Base-by-base conservation (phyloP, 306 rosid species). In the Casuarina equisetifolia region DNA sequence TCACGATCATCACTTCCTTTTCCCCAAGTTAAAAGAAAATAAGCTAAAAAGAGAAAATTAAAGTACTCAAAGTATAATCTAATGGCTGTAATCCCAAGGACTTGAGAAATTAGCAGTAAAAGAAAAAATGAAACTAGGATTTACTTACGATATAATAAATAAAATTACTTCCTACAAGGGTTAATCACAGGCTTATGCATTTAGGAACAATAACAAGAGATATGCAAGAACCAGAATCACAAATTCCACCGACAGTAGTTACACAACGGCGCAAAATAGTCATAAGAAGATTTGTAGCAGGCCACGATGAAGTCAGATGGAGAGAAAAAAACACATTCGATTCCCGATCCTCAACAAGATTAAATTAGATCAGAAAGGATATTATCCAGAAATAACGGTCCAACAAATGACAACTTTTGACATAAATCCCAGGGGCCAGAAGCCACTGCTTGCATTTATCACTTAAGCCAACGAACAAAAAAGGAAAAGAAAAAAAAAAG, bases 341-440 rank as follows among this genome's bases (percentile, higher is more conserved):
- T 42, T 74, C 70, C 76, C 69, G 75, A 79, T 73, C 68, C 58
- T 74, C 54, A 74, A 77, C 67, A 77, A 74, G 59, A 77, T 77
- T 67, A 79, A 84, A 81, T 80, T 71, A 79, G 79, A 58, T 68
- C 76, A 67, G 87, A 84, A 79, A 57, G 83, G 78, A 78, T 58
- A 83, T 79, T 32, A 80, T 77, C 81, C 83, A 84, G 81, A 84
- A 86, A 79, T 78, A 67, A 67, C 49, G 76, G 82, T 85, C 80
- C 72, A 83, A 78, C 88, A 81, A 87, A 82, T 75, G 46, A 86
- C 62, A 89, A 83, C 90, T 83, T 92, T 83, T 88, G 70, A 84
- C 83, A 85, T 80, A 85, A 86, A 85, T 83, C 89, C 79, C 64
- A 72, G 83, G 74, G 87, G 82, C 84, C 85, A 78, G 72, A 80